These are phyloP conservation scores for Ophiosphaerella herpotricha DNA, from an alignment of 2,329 filamentous ascomycete genomes.

Conservation along the genomic window DNA sequence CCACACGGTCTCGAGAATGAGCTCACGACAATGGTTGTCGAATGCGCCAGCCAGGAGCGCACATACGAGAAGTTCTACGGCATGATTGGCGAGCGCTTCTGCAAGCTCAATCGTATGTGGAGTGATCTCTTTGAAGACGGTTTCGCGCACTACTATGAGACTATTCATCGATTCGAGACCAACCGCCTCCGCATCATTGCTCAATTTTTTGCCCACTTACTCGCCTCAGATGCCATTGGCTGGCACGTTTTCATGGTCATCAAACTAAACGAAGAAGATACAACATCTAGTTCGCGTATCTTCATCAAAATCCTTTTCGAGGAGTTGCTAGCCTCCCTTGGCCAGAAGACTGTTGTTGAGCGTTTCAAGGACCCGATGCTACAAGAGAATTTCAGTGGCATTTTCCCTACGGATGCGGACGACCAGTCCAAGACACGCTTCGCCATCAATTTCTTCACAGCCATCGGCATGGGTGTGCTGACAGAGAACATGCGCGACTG, in stretches of 20 bases:
- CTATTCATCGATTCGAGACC: constrained; percentile 95
- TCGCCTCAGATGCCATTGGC: constrained; percentile 84
- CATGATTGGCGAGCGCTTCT: constrained; percentile 89
- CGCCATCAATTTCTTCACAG: constrained; percentile 99
- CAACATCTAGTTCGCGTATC: constrained; percentile 93
- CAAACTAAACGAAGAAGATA: constrained; percentile 94
- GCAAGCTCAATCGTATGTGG: constrained; percentile 95
- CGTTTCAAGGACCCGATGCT: constrained; percentile 77
- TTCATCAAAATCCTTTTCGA: constrained; percentile 99
- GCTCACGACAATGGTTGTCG: constrained; percentile 93
- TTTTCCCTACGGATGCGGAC: constrained; percentile 83
- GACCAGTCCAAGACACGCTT: constrained; percentile 90
- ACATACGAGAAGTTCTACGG: constrained; percentile 99
- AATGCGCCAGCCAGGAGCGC: constrained; percentile 94
- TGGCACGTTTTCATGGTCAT: constrained; percentile 89
- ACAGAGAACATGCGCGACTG: constrained; percentile 95
- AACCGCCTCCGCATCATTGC: constrained; percentile 95
- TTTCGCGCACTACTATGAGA: constrained; percentile 94
- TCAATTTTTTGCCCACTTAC: constrained; percentile 88
- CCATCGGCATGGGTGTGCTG: constrained; percentile 91
- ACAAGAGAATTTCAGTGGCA: constrained; percentile 75
- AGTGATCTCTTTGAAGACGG: constrained; percentile 87
- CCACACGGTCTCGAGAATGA: constrained; percentile 86
- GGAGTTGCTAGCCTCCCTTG: constrained; percentile 84
- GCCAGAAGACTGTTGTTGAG: constrained; percentile 77